Conservation (phyloP, 805 yeast genomes). For the Lipomyces kockii region DNA sequence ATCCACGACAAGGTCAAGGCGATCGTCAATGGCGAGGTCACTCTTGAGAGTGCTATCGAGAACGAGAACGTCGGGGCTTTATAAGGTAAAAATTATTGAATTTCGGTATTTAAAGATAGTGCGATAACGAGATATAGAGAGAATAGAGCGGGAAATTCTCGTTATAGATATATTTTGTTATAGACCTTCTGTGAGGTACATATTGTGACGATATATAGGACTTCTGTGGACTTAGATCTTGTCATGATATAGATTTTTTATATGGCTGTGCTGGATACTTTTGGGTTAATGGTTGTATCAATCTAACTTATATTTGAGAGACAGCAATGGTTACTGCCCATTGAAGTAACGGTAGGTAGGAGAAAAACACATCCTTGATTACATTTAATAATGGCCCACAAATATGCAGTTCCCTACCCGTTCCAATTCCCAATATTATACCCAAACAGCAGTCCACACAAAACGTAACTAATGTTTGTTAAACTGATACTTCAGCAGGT, state of each 20-base stretch:
- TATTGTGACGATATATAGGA: too few species aligned
- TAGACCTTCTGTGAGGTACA: not conserved
- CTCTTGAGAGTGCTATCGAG: constrained; percentile 37
- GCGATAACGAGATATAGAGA: not conserved
- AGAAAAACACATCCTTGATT: not conserved
- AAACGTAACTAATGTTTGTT: constrained; percentile 4
- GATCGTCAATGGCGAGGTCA: constrained; percentile 53
- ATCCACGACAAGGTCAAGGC: constrained; percentile 65
- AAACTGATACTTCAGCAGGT: constrained; percentile 60
- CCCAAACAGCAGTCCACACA: not conserved
- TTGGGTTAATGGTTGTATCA: not conserved
- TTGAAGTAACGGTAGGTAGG: not conserved
- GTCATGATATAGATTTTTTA: too few species aligned
- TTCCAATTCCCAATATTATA: not conserved
- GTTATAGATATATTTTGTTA: not conserved
- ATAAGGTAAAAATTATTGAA: not conserved
- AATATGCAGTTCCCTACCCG: not conserved
- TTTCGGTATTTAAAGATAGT: not conserved
- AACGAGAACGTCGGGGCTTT: constrained; percentile 21
- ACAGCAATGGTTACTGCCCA: not conserved
- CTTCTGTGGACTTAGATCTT: too few species aligned
- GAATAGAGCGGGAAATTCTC: not conserved
- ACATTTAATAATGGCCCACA: not conserved
- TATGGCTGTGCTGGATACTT: not conserved
- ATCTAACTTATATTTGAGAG: not conserved